Evolutionary conservation across 345 rosid genomes (phyloP), one percentile per base, ranked within the genome.

Genomic region (Eucalyptus shirleyi): DNA sequence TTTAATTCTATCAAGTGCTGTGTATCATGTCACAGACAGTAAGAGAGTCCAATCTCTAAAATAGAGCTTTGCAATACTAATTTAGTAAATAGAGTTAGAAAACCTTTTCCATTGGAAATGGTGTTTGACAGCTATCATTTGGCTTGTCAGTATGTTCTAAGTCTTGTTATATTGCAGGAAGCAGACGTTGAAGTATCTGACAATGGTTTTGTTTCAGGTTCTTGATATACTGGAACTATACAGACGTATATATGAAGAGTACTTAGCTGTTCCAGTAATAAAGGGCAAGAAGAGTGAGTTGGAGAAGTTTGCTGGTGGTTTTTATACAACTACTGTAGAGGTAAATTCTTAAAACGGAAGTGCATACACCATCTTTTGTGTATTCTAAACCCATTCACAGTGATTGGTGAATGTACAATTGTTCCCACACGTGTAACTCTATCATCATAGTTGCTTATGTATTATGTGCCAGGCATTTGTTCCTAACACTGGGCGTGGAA

Each of bases 261-360:
- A 92, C 91, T 94, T 98, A 89, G 99, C 99, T 30, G 92, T 97
- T 81, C 99, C 99, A 87, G 96, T 98, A 87, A 91, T 96, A 86
- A 98, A 96, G 92, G 99, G 99, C 72, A 95, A 92, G 95, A 98
- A 97, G 94, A 98, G 98, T 95, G 99, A 98, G 93, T 89, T 94
- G 90, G 99, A 97, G 94, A 98, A 98, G 95, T 98, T 98, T 93
- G 99, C 99, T 90, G 99, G 98, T 88, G 99, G 99, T 85, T 96
- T 95, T 89, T 98, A 98, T 95, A 98, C 99, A 62, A 98, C 98
- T 45, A 97, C 98, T 89, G 98, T 98, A 8, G 99, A 98, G 99
- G 99, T 95, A 92, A 87, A 14, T 47, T 56, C 62, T 44, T 34
- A 81, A 91, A 40, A 23, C 7, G 15, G 32, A 50, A 86, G 59